These are phyloP conservation scores for Mortierella sp. DNA, from an alignment of 371 early-diverging fungal genomes.

Conservation along the genomic window DNA sequence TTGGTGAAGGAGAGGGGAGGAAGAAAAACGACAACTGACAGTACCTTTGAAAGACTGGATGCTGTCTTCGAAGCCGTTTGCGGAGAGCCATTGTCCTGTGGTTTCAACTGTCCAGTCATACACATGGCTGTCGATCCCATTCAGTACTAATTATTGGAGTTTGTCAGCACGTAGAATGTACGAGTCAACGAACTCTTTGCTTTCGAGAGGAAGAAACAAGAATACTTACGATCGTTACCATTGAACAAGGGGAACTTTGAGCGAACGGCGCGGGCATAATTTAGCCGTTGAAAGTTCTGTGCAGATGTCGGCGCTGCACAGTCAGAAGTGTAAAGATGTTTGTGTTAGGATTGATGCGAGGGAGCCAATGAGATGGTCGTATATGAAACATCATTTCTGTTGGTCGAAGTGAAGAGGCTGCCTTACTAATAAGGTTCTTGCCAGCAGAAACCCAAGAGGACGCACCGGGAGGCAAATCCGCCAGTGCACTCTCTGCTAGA, in stretches of 20 bases:
- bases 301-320: constrained; percentile 33
- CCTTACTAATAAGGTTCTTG: constrained; percentile 63
- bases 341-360: too few relatives aligned
- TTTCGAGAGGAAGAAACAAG: background rate
- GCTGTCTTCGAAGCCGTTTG: constrained; percentile 53
- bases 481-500: constrained; percentile 52
- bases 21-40: background rate
- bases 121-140: constrained; percentile 36
- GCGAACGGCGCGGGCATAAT: constrained; percentile 31
- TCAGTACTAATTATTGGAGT: constrained; percentile 16
- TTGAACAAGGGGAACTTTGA: constrained; percentile 34
- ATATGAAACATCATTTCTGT: background rate
- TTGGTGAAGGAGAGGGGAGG: background rate
- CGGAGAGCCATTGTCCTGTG: constrained; percentile 47
- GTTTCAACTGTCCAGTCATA: constrained; percentile 52
- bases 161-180: background rate
- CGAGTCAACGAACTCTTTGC: too few relatives aligned
- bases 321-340: too few relatives aligned
- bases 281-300: constrained; percentile 39
- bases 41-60: constrained; percentile 50
- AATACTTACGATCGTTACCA: constrained; percentile 26
- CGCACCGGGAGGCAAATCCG: constrained; percentile 56
- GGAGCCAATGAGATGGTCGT: background rate
- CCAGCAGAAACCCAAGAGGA: constrained; percentile 63
- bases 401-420: background rate